Base-by-base conservation (phyloP, 2,329 filamentous ascomycete genomes). In the Plectosphaerella cucumerina region DNA sequence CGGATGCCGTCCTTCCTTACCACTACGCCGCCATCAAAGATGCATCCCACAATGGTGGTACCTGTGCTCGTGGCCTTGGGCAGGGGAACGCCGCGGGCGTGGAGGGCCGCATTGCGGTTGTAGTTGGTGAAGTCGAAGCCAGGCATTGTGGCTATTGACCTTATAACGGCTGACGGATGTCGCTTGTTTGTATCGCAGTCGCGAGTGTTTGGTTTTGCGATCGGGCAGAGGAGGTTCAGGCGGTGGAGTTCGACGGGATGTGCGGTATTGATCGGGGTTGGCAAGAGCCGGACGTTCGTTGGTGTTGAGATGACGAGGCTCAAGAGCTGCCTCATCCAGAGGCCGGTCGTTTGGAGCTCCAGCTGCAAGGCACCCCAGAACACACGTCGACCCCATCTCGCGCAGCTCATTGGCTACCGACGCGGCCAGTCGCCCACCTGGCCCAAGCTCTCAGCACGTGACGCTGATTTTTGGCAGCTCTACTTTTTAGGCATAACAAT, bases 51-150 rank as follows among this genome's bases (percentile, higher is more conserved):
- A 73, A 99, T 99, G 58, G 94, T 99, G 53, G 94, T 99, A 77
- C 94, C 94, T 55, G 94, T 99, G 75, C 92, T 97, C 55, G 94
- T 99, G 56, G 94, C 94, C 77, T 97, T 97, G 64, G 95, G 94
- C 54, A 97, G 80, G 56, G 94, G 94, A 48, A 97, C 87, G 62
- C 95, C 95, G 73, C 87, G 85, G 63, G 93, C 90, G 71, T 97
- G 93, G 61, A 99, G 85, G 58, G 93, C 93, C 70, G 88, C 85
- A 84, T 99, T 99, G 79, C 94, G 90, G 83, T 96, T 96, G 84
- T 97, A 94, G 82, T 99, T 99, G 72, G 91, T 95, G 82, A 99
- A 99, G 78, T 97, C 92, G 82, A 97, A 96, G 76, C 92, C 92
- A 64, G 89, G 86, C 94, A 99, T 99, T 64, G 66, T 86, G 74